Percentiles rank a stretch among this genome's conserved stretches.
Evolutionary conservation across 768 basidiomycete species (phyloP).

Genomic region (Kwoniella mangroviensis): DNA sequence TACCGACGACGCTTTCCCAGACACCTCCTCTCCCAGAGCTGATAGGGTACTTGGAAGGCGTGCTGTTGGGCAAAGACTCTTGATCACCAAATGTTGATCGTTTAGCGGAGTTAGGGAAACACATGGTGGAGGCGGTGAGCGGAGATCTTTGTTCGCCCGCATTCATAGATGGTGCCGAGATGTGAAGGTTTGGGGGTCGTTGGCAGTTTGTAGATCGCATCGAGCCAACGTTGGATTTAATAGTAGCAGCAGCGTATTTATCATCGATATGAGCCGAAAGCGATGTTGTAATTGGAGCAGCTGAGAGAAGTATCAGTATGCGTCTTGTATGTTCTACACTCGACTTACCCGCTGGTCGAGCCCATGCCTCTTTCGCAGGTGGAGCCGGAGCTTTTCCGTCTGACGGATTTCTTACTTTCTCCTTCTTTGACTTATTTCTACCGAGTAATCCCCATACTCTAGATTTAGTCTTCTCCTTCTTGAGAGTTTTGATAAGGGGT

Average conservation of each 20-base stretch:
- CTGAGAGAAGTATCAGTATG: background rate
- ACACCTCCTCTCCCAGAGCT: constrained; percentile 24
- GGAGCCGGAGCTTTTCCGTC: background rate
- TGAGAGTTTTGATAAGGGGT: constrained; percentile 23
- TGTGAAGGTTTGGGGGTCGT: constrained; percentile 25
- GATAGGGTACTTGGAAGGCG: constrained; percentile 17
- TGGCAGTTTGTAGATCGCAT: background rate
- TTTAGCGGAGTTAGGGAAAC: constrained; percentile 8
- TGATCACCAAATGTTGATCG: constrained; percentile 5
- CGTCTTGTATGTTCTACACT: too few relatives aligned
- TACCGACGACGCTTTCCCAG: constrained; percentile 29
- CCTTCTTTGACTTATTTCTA: constrained; percentile 30
- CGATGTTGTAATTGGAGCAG: background rate
- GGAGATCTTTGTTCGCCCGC: background rate
- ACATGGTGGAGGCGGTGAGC: constrained; percentile 6
- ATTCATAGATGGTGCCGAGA: constrained; percentile 30
- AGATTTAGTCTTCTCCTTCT: constrained; percentile 47
- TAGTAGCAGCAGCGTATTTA: constrained; percentile 22
- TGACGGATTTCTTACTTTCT: constrained; percentile 11
- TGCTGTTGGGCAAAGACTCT: background rate
- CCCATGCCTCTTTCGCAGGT: constrained; percentile 7
- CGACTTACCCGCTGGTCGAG: constrained; percentile 7
- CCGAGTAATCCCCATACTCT: constrained; percentile 47
- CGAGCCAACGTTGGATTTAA: constrained; percentile 16
- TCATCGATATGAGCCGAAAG: constrained; percentile 24